Base-by-base conservation (phyloP, 495 filamentous ascomycete genomes). In the Aspergillus incahuasiensis region DNA sequence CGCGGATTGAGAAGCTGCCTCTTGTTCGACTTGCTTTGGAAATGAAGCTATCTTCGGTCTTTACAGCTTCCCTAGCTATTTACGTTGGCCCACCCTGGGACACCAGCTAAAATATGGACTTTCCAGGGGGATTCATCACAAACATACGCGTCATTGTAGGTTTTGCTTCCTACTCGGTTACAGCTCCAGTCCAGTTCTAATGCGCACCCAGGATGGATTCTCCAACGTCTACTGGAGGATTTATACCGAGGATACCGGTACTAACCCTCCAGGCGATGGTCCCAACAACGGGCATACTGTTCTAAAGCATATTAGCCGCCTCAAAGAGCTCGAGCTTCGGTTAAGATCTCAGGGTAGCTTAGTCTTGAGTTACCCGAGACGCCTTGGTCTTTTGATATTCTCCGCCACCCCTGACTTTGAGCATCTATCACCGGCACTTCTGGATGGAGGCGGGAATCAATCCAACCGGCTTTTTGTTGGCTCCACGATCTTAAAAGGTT, bases 211-310 rank as follows among this genome's bases (percentile, higher is more conserved):
- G 75, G 72, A 76, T 68, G 74, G 75, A 24, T 78, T 76, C 68
- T 76, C 73, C 61, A 71, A 67, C 24, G 76, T 78, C 8, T 72
- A 76, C 46, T 78, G 73, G 73, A 73, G 75, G 56, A 76, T 76
- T 57, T 78, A 78, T 59, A 75, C 72, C 18, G 75, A 76, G 55
- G 75, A 76, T 48, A 57, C 63, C 38, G 70, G 67, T 50, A 42
- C 63, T 15, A 74, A 64, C 57, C 58, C 63, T 35, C 55, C 71
- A n/a, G 63, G 63, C 22, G 75, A 78, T 18, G 61, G 64, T 16
- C 67, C 68, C 9, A 60, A 71, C 32, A 78, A 73, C 62, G 70
- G 71, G 38, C 74, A 68, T 48, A 72, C 68, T 2, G 74, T 76
- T 49, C 63, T 78, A 19, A 76, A 71, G 42, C 73, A 76, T 64